Percentiles rank a stretch among this genome's conserved stretches.
These are phyloP conservation scores for Xylaria sp. DNA, from an alignment of 2,329 filamentous ascomycete species.

Conservation along the genomic window DNA sequence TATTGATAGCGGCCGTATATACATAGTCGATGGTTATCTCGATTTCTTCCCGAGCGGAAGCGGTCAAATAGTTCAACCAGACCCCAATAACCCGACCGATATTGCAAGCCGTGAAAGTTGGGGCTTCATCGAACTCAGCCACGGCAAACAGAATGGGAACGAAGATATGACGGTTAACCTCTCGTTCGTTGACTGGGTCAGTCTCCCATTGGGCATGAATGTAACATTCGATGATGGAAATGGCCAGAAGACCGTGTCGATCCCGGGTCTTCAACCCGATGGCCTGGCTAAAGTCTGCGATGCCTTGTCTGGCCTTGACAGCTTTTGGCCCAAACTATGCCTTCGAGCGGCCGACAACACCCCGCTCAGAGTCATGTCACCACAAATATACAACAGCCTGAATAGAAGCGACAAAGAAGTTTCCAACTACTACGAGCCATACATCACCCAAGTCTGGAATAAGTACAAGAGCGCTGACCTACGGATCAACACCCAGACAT, in stretches of 20 bases:
- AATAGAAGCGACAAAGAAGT: slow-evolving; percentile 35
- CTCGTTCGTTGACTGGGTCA: slow-evolving; percentile 62
- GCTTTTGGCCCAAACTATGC: slow-evolving; percentile 57
- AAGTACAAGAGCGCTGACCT: slow-evolving; percentile 52
- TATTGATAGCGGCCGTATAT: slow-evolving; percentile 34
- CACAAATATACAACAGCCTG: slow-evolving; percentile 51
- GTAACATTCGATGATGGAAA: slow-evolving; percentile 49
- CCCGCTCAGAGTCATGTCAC: slow-evolving; percentile 58
- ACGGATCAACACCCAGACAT: slow-evolving; percentile 55
- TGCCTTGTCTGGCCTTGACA: slow-evolving; percentile 49
- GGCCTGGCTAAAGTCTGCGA: slow-evolving; percentile 54
- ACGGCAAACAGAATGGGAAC: slow-evolving; percentile 38
- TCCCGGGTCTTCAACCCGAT: slow-evolving; percentile 52
- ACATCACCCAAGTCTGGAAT: slow-evolving; percentile 57
- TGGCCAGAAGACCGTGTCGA: slow-evolving; percentile 47
- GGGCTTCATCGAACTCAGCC: slow-evolving; percentile 35
- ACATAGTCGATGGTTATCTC: slow-evolving; percentile 29
- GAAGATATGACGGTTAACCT: slow-evolving; percentile 57
- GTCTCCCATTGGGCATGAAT: slow-evolving; percentile 60
- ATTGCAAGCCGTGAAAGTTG: slow-evolving; percentile 26
- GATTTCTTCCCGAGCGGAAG: slow-evolving; percentile 23
- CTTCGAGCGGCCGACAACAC: slow-evolving; percentile 43
- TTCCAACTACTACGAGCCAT: slow-evolving; percentile 55
- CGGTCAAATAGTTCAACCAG: slow-evolving; percentile 26
- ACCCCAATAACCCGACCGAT: slow-evolving; percentile 33